A percentile compares a stretch with the other conserved stretches of the same genome.
phyloP scores from a whole-genome alignment of 1,284 basidiomycete species.

The Farysia itapuensis region DNA sequence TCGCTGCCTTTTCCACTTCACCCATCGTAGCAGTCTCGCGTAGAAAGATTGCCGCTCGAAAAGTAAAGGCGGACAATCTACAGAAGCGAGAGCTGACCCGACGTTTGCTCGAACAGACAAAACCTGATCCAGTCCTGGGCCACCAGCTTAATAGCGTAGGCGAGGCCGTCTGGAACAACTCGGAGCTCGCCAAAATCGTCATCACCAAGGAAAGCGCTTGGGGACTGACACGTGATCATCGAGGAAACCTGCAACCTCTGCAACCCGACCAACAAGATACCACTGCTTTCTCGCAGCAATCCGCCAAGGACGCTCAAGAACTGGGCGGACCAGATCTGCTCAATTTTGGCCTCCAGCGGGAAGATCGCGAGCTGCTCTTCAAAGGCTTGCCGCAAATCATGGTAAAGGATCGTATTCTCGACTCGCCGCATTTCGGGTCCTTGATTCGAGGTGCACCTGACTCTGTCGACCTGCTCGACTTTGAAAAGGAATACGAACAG shows the following conservation, averaged over 20 bases:
- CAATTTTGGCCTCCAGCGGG: slow-evolving; percentile 50
- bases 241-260: slow-evolving; percentile 46
- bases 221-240: slow-evolving; percentile 52
- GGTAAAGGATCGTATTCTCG: slow-evolving; percentile 52
- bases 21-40: slow-evolving; percentile 32
- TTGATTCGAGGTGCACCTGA: slow-evolving; percentile 27
- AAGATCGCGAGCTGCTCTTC: slow-evolving; percentile 51
- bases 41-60: slow-evolving; percentile 38
- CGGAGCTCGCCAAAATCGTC: slow-evolving; percentile 47
- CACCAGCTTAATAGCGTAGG: slow-evolving; percentile 62
- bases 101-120: slow-evolving; percentile 59
- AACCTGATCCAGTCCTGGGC: slow-evolving; percentile 74
- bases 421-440: slow-evolving; percentile 33
- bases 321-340: slow-evolving; percentile 45
- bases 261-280: slow-evolving; percentile 1
- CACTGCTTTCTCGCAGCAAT: neutral
- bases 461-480: slow-evolving; percentile 32
- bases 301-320: slow-evolving; percentile 5
- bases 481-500: slow-evolving; percentile 35
- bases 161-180: slow-evolving; percentile 40
- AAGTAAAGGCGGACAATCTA: slow-evolving; percentile 58
- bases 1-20: too few species aligned
- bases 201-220: slow-evolving; percentile 52
- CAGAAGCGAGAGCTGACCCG: slow-evolving; percentile 52
- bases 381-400: slow-evolving; percentile 51